A percentile compares a stretch with the other conserved stretches of the same genome.
Evolutionary conservation across 805 yeast genomes (phyloP).

Genomic region (Yamadazyma olivae): DNA sequence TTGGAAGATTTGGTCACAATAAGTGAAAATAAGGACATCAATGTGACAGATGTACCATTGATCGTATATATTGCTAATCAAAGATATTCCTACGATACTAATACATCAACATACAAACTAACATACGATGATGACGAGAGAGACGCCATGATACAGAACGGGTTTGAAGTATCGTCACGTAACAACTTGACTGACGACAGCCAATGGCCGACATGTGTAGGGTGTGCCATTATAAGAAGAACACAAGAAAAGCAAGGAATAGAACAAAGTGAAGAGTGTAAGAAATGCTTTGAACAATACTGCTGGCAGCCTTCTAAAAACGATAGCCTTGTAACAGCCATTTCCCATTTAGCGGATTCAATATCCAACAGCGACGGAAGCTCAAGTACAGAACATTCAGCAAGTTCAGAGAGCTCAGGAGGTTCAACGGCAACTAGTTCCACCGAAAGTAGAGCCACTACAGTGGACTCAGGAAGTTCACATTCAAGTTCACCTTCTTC

Average conservation of each 20-base stretch:
- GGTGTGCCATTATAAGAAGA: conserved; percentile 80
- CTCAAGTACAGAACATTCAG: no score
- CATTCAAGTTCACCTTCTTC: no score
- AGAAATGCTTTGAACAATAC: conserved; percentile 63
- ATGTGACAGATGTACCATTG: conserved; percentile 48
- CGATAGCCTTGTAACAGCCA: conserved; percentile 1
- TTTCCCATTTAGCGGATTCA: neutral
- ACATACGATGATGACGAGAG: conserved; percentile 57
- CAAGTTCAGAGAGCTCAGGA: no score
- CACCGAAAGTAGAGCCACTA: no score
- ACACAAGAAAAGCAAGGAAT: conserved; percentile 65
- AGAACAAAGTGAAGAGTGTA: conserved; percentile 65
- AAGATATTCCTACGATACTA: conserved; percentile 61
- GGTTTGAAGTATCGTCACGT: conserved; percentile 68
- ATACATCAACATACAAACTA: conserved; percentile 70
- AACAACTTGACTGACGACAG: conserved; percentile 63
- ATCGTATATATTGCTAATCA: conserved; percentile 74
- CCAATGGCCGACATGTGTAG: conserved; percentile 72
- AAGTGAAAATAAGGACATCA: conserved; percentile 17
- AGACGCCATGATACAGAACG: conserved; percentile 62
- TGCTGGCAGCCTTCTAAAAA: conserved; percentile 55
- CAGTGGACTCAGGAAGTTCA: no score
- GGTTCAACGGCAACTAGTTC: no score
- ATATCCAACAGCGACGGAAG: no score
- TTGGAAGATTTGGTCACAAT: conserved; percentile 46